Percentiles rank a stretch among this genome's conserved stretches.
Evolutionary conservation across 2,329 filamentous ascomycete genomes (phyloP).

Genomic region (Penicillium decumbens): DNA sequence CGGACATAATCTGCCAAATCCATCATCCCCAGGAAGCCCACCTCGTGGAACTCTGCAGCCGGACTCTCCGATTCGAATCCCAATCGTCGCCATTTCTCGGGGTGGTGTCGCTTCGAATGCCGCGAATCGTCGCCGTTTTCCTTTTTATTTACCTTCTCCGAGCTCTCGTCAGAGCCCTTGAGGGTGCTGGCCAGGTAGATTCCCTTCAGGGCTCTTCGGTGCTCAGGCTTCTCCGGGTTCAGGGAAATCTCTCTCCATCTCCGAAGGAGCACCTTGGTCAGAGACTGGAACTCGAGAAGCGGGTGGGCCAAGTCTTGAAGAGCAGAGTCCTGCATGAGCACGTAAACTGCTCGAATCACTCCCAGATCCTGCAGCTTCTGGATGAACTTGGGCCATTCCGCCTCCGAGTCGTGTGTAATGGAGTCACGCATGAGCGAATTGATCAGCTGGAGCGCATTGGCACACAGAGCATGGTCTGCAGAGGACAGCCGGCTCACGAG

Average conservation of each 20-base stretch:
- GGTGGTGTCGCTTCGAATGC: slow-evolving; percentile 69
- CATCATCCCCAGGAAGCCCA: slow-evolving; percentile 94
- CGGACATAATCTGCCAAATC: slow-evolving; percentile 90
- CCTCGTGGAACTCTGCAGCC: slow-evolving; percentile 74
- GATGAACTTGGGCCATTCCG: slow-evolving; percentile 94
- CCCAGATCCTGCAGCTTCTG: slow-evolving; percentile 89
- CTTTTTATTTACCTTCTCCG: slow-evolving; percentile 25
- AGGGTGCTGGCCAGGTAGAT: slow-evolving; percentile 72
- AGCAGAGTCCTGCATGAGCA: slow-evolving; percentile 88
- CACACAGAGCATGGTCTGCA: slow-evolving; percentile 91
- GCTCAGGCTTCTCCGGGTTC: slow-evolving; percentile 81
- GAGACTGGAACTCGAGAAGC: slow-evolving; percentile 83
- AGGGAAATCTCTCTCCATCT: slow-evolving; percentile 85
- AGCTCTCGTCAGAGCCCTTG: slow-evolving; percentile 27
- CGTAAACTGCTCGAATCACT: slow-evolving; percentile 85
- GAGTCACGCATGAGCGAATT: slow-evolving; percentile 93
- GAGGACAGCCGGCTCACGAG: slow-evolving; percentile 88
- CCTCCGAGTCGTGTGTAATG: slow-evolving; percentile 68
- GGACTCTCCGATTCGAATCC: slow-evolving; percentile 91
- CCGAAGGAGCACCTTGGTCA: slow-evolving; percentile 80
- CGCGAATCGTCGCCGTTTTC: slow-evolving; percentile 42
- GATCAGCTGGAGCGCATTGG: slow-evolving; percentile 89
- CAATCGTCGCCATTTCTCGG: slow-evolving; percentile 86
- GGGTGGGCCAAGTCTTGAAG: slow-evolving; percentile 87
- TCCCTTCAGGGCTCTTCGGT: slow-evolving; percentile 78